Conservation (phyloP, 228 moss, liverwort and hornwort genomes). For the Sphagnum magellanicum region DNA sequence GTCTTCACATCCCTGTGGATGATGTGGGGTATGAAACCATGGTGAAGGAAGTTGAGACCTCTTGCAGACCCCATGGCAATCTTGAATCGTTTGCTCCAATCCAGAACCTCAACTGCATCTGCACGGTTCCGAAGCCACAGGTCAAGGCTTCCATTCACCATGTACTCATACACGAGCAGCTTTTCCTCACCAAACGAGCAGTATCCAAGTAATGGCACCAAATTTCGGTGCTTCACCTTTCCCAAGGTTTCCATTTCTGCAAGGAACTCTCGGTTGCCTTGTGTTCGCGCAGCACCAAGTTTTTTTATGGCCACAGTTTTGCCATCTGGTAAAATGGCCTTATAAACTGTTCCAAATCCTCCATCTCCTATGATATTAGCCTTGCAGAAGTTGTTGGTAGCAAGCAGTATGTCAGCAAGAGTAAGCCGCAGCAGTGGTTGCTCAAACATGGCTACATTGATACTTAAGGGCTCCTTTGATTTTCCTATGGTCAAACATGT, state of each 20-base stretch:
- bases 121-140: conserved; percentile 38
- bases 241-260: conserved; percentile 53
- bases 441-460: conserved; percentile 45
- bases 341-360: conserved; percentile 45
- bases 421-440: conserved; percentile 29
- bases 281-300: conserved; percentile 25
- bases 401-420: conserved; percentile 31
- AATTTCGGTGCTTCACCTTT: conserved; percentile 35
- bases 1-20: conserved; percentile 47
- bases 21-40: conserved; percentile 40
- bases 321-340: conserved; percentile 27
- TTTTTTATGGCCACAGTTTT: conserved; percentile 41
- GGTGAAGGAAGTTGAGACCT: conserved; percentile 39
- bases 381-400: conserved; percentile 39
- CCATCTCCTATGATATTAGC: conserved; percentile 42
- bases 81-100: conserved; percentile 40
- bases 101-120: conserved; percentile 37
- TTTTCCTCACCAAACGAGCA: conserved; percentile 39
- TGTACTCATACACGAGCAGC: conserved; percentile 43
- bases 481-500: conserved; percentile 23
- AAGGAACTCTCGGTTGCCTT: conserved; percentile 44
- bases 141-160: conserved; percentile 46
- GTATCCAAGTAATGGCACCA: conserved; percentile 33
- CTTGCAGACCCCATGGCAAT: conserved; percentile 39
- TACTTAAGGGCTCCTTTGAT: conserved; percentile 39